A percentile compares a stretch with the other conserved stretches of the same genome.
Evolutionary conservation across 208 protist species (phyloP).

Genomic region (Crithidia expoeki): DNA sequence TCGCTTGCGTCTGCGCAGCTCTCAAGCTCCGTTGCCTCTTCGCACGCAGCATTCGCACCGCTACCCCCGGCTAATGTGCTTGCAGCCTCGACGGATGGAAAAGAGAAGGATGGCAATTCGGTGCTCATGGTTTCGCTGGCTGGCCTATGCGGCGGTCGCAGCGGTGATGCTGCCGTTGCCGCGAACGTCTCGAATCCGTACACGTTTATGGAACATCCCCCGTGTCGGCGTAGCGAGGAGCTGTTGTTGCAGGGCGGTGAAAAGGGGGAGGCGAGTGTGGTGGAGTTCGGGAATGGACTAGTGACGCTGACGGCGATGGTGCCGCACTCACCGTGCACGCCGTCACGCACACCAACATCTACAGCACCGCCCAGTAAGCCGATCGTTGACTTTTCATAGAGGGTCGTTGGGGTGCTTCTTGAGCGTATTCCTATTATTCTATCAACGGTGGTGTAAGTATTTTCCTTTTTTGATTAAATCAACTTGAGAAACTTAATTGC

Average conservation of each 20-base stretch:
- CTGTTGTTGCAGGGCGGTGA: background rate
- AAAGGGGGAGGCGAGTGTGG: background rate
- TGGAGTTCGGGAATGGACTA: constrained; percentile 21
- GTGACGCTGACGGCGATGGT: constrained; percentile 21
- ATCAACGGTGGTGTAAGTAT: background rate
- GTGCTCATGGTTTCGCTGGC: background rate
- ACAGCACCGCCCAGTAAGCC: background rate
- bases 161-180: background rate
- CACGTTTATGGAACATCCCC: constrained; percentile 6
- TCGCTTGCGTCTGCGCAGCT: background rate
- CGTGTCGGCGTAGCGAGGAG: constrained; percentile 10
- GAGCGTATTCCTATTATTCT: too few species aligned
- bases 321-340: background rate
- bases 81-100: background rate
- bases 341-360: background rate
- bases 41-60: background rate
- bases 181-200: background rate
- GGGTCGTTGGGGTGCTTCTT: too few species aligned
- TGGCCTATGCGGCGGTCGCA: background rate
- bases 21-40: background rate
- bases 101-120: background rate
- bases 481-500: too few species aligned
- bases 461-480: too few species aligned
- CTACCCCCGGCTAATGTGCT: background rate
- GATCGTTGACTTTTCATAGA: constrained; percentile 6